Conservation (phyloP, 1,284 basidiomycete species). For the Cerrena zonata region DNA sequence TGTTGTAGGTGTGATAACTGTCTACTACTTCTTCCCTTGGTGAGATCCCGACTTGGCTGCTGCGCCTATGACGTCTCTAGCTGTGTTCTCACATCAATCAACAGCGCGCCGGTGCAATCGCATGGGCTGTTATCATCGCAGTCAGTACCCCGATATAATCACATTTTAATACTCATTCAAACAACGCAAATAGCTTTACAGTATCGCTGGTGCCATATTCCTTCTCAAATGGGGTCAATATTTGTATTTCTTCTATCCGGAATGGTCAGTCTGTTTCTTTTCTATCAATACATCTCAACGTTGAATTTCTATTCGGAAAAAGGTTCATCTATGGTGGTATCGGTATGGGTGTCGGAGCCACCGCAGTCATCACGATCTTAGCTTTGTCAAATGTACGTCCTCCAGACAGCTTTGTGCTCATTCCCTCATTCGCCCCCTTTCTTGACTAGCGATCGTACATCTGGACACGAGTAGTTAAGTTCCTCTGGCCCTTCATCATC, state of each 20-base stretch:
- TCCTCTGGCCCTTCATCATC: conserved; percentile 70
- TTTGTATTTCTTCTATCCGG: conserved; percentile 65
- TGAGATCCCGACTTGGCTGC: conserved; percentile 29
- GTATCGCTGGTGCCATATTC: conserved; percentile 63
- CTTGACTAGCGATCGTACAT: conserved; percentile 59
- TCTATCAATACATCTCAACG: conserved; percentile 4
- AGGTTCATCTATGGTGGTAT: conserved; percentile 77
- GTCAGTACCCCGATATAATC: conserved; percentile 34
- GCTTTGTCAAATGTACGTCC: conserved; percentile 60
- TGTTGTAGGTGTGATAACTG: conserved; percentile 64
- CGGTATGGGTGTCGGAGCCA: conserved; percentile 50
- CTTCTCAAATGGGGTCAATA: conserved; percentile 62
- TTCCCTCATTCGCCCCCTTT: background rate
- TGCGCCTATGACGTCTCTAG: background rate
- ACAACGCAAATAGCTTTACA: conserved; percentile 47
- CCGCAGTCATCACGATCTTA: conserved; percentile 54
- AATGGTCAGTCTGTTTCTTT: conserved; percentile 43
- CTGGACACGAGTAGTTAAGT: conserved; percentile 63
- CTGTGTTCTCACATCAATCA: conserved; percentile 11
- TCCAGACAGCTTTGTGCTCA: conserved; percentile 21
- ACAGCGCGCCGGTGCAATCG: conserved; percentile 69
- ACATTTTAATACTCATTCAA: conserved; percentile 1
- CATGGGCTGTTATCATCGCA: conserved; percentile 62
- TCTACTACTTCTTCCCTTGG: conserved; percentile 61
- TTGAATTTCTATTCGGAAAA: background rate